Evolutionary conservation across 2,329 filamentous ascomycete species (phyloP), one percentile per base, ranked within the genome.

Genomic region (Cryphonectria radicalis): DNA sequence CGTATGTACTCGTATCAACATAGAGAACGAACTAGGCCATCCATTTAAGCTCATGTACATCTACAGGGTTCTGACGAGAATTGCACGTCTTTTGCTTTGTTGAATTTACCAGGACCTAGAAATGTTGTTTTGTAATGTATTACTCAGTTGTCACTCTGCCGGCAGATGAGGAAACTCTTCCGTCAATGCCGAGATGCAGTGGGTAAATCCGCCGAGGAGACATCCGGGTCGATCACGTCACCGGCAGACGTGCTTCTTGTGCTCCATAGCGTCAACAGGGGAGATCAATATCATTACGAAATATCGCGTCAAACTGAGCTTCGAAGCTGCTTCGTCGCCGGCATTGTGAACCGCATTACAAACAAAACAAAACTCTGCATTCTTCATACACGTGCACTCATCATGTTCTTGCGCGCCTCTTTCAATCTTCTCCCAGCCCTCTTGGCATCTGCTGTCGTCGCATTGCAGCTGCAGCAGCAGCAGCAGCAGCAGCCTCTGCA

Each of bases 141-240:
- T 13, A 13, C 37, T 11, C 37, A 40, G 11, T 50, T 53, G 46
- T 53, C 19, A 53, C 22, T 10, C 22, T 22, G 46, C 19, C 37
- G 1, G 10, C 10, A 28, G 25, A 8, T 19, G 28, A 28, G 14
- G 28, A 35, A 28, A 14, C 5, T 28, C n/a, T 57, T 11, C 57
- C 57, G 28, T 37, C 14, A 60, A 22, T 60, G 57, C 57, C 57
- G 57, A 60, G 25, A 60, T 28, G 57, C 46, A 50, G 46, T 22
- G 57, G 25, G 6, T 22, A 62, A 11, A 62, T 40, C 59, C 59
- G 19, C 32, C 4, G 35, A 35, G 22, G 32, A 37, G 22, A 57
- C 53, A 67, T 32, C 53, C n/a, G 35, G 65, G 43, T 71, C 66
- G 25, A 71, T 71, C 70, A 71, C 70, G 70, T 71, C 70, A 71